These are phyloP conservation scores for Pichia kudriavzevii DNA, from an alignment of 1,139 yeast genomes.

Conservation along the genomic window DNA sequence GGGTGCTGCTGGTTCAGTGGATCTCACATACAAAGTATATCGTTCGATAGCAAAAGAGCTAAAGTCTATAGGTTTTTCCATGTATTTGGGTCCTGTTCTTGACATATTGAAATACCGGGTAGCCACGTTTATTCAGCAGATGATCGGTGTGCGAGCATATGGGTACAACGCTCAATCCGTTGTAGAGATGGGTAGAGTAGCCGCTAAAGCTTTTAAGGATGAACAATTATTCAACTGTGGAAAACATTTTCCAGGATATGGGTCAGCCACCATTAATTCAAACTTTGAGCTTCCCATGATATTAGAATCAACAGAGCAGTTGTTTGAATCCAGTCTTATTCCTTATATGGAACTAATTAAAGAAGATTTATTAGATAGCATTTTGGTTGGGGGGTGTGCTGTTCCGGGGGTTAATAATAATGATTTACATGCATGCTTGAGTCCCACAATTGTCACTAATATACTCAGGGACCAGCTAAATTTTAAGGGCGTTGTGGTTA, in stretches of 20 bases:
- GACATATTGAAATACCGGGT: conserved; percentile 56
- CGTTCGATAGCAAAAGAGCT: conserved; percentile 52
- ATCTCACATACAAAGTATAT: conserved; percentile 46
- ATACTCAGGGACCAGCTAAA: conserved; percentile 46
- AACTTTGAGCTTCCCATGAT: conserved; percentile 55
- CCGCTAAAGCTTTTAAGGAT: conserved; percentile 49
- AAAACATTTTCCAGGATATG: conserved; percentile 66
- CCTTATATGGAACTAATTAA: conserved; percentile 49
- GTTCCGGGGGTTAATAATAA: conserved; percentile 58
- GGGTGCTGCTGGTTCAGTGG: conserved; percentile 50
- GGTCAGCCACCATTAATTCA: conserved; percentile 56
- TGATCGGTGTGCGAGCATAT: conserved; percentile 57
- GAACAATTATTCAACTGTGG: conserved; percentile 56
- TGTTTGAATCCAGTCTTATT: conserved; percentile 43
- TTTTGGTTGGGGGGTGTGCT: conserved; percentile 62
- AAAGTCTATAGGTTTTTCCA: conserved; percentile 48
- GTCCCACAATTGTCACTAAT: conserved; percentile 47
- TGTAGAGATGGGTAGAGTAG: conserved; percentile 45
- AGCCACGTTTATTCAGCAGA: conserved; percentile 36
- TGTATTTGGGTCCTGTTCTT: conserved; percentile 57
- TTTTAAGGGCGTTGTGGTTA: conserved; percentile 54
- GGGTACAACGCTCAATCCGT: conserved; percentile 61
- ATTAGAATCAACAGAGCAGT: conserved; percentile 49
- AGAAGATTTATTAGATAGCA: conserved; percentile 44
- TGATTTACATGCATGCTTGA: conserved; percentile 59